Conservation (phyloP, 1,284 basidiomycete species). For the Ceratobasidium sp. region DNA sequence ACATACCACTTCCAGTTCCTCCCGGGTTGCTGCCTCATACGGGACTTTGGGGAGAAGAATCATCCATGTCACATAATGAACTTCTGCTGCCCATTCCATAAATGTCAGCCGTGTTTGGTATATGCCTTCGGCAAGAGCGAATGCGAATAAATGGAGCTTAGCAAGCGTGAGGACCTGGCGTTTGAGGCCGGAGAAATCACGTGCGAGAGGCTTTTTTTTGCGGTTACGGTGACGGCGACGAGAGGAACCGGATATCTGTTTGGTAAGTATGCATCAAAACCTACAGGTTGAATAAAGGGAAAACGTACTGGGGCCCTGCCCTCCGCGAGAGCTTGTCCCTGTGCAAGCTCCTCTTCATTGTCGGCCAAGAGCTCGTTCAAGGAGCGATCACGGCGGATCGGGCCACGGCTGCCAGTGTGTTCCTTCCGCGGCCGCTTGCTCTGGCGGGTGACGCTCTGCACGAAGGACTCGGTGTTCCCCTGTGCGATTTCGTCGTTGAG, state of each 20-base stretch:
- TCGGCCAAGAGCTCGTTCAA: background rate
- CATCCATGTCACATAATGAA: constrained; percentile 7
- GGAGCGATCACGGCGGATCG: background rate
- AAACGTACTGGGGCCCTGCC: constrained; percentile 7
- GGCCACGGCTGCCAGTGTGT: background rate
- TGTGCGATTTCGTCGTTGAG: constrained; percentile 1
- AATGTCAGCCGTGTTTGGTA: constrained; percentile 21
- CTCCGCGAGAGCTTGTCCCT: background rate
- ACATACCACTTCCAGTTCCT: constrained; percentile 21
- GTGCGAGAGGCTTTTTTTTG: constrained; percentile 31
- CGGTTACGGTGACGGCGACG: constrained; percentile 6
- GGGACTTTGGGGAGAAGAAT: background rate
- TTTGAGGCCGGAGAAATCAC: background rate
- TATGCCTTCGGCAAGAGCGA: constrained; percentile 1
- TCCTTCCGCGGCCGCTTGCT: background rate
- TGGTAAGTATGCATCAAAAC: no score
- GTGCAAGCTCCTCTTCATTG: constrained; percentile 5
- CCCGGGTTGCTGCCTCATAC: background rate
- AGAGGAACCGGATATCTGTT: no score
- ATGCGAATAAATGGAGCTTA: constrained; percentile 11
- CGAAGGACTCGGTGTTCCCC: background rate
- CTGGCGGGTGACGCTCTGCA: background rate
- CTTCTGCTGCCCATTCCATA: background rate
- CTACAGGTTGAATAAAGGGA: background rate
- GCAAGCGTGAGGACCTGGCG: constrained; percentile 8